Evolutionary conservation across 2,329 filamentous ascomycete genomes (phyloP), one percentile per base, ranked within the genome.

Genomic region (Conoideocrella luteorostrata): DNA sequence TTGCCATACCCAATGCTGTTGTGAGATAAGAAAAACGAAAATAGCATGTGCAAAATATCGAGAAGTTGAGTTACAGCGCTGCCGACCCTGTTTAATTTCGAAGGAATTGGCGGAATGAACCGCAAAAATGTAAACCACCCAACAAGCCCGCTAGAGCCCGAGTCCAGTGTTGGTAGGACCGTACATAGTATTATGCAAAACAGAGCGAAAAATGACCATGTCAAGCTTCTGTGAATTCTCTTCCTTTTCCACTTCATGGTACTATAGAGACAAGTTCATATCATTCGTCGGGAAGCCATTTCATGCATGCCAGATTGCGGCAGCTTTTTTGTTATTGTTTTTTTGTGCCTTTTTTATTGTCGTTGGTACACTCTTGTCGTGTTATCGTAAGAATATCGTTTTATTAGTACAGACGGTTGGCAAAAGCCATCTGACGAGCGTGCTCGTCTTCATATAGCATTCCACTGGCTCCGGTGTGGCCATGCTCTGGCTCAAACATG

Each of bases 401-500:
- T 22, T 20, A 43, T 63, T 55, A 71, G 52, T 70, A 72, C 50
- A 73, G 57, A 43, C 71, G 62, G 39, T 70, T 66, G 17, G 66
- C 59, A 50, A 71, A 71, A 24, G 63, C 51, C 50, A 74, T 60
- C 9, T 66, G 61, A 2, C 63, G 60, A 32, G 55, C 47, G 35
- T 70, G 64, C 4, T 69, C 67, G 21, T 72, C 70, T 18, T 70
- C 70, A 47, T 75, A 75, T 20, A 69, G 52, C 29, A 66, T 60
- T 12, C 61, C 64, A 30, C 58, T 61, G 12, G 40, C 33, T 6
- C 35, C 41, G n/a, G 38, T 39, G 21, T 46, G 54, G 18, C 61
- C 60, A 24, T 69, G 64, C n/a, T 71, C 67, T 35, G 67, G 63
- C 29, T 72, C 72, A 47, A 69, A 73, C 54, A 74, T 66, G 24